Percentiles rank a stretch among this genome's conserved stretches.
These are phyloP conservation scores for Poronia punctata DNA, from an alignment of 495 filamentous ascomycete species.

Conservation along the genomic window DNA sequence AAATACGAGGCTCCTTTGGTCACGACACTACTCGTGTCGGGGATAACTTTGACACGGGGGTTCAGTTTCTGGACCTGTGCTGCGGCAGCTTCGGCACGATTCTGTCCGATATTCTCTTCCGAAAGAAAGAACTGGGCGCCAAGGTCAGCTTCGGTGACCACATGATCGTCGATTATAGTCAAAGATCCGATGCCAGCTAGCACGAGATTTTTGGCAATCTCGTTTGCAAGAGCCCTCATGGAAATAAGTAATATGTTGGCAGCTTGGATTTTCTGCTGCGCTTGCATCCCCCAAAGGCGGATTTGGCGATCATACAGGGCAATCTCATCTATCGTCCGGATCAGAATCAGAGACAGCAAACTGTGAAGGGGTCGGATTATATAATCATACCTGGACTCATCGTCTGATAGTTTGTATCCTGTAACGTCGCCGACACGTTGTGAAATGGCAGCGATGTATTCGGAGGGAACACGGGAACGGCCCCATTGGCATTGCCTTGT, in stretches of 20 bases:
- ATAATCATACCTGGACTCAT: neutral
- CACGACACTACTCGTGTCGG: conserved; percentile 58
- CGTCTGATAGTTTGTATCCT: conserved; percentile 5
- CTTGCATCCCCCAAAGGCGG: conserved; percentile 94
- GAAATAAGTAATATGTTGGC: conserved; percentile 87
- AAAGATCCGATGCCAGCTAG: conserved; percentile 88
- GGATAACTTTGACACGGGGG: conserved; percentile 72
- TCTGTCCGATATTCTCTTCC: conserved; percentile 63
- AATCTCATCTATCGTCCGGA: conserved; percentile 96
- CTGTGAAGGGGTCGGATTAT: too few relatives aligned
- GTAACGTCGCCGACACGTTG: neutral
- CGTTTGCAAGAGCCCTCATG: conserved; percentile 84
- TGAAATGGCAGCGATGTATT: neutral
- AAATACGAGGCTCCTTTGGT: conserved; percentile 65
- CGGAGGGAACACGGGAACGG: neutral
- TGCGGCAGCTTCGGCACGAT: conserved; percentile 78
- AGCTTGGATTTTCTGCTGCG: conserved; percentile 80
- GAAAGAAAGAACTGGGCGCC: conserved; percentile 84
- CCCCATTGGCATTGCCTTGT: conserved; percentile 5
- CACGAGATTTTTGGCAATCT: conserved; percentile 96
- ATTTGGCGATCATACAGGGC: conserved; percentile 97
- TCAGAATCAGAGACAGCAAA: too few relatives aligned
- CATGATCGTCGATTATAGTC: conserved; percentile 77
- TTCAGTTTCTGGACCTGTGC: conserved; percentile 76
- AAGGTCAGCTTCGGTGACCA: conserved; percentile 73